A percentile compares a stretch with the other conserved stretches of the same genome.
Conservation (phyloP, 2,329 filamentous ascomycete species). For the Uncinocarpus reesii region DNA sequence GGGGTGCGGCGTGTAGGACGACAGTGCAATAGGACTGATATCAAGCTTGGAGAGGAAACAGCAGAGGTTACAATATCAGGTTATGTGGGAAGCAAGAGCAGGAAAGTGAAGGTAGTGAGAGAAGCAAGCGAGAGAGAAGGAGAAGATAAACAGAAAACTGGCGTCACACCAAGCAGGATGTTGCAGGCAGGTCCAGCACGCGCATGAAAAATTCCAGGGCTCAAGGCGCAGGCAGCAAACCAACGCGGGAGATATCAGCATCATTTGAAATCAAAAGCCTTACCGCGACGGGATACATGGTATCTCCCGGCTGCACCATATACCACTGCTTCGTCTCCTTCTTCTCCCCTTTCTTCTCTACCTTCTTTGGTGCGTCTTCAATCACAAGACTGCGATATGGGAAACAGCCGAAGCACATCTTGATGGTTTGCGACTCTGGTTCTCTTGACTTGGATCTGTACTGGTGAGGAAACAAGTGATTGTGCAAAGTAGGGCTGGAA, state of each 20-base stretch:
- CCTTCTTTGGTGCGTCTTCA: slow-evolving; percentile 16
- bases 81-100: neutral
- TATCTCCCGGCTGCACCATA: slow-evolving; percentile 16
- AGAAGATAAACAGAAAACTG: neutral
- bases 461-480: neutral
- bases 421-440: neutral
- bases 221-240: neutral
- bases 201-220: neutral
- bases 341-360: slow-evolving; percentile 9
- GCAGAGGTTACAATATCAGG: neutral
- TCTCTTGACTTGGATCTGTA: neutral
- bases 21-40: neutral
- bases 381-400: slow-evolving; percentile 16
- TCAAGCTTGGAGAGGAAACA: neutral
- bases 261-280: slow-evolving; percentile 5
- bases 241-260: neutral
- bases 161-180: neutral
- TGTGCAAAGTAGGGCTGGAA: neutral
- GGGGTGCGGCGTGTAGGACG: neutral
- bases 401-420: slow-evolving; percentile 16
- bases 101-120: neutral
- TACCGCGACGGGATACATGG: slow-evolving; percentile 15
- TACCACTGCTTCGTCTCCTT: slow-evolving; percentile 16
- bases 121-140: slow-evolving; percentile 1
- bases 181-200: neutral